Evolutionary conservation across 2,329 filamentous ascomycete genomes (phyloP).

Genomic region (Geosmithia morbida): DNA sequence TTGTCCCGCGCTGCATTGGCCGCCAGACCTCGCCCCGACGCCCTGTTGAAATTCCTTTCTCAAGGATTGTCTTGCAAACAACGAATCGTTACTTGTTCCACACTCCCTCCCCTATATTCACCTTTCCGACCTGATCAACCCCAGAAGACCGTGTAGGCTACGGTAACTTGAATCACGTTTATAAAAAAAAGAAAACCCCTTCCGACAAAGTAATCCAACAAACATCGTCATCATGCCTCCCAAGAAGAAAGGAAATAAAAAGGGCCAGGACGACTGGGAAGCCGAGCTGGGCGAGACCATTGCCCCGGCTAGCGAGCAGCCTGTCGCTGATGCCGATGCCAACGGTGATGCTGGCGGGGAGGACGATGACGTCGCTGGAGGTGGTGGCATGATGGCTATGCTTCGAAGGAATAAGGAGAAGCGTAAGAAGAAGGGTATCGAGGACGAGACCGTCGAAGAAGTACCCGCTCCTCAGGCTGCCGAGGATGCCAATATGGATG

Average conservation of each 20-base stretch:
- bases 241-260: slow-evolving; percentile 85
- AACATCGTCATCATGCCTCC: slow-evolving; percentile 56
- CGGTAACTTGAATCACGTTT: background rate
- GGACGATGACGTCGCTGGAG: slow-evolving; percentile 36
- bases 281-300: slow-evolving; percentile 72
- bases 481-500: slow-evolving; percentile 75
- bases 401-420: slow-evolving; percentile 73
- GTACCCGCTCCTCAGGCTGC: slow-evolving; percentile 24
- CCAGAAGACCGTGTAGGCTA: too few species aligned
- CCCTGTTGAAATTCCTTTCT: slow-evolving; percentile 4
- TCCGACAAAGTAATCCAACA: background rate
- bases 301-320: slow-evolving; percentile 30
- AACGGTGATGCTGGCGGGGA: slow-evolving; percentile 32
- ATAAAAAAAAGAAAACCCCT: background rate
- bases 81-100: background rate
- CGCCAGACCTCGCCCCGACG: slow-evolving; percentile 6
- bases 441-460: slow-evolving; percentile 57
- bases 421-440: slow-evolving; percentile 75
- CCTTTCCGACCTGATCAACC: background rate
- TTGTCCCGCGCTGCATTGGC: slow-evolving; percentile 9
- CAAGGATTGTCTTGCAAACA: background rate
- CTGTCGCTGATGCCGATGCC: slow-evolving; percentile 18
- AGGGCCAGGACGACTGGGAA: slow-evolving; percentile 84
- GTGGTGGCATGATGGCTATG: slow-evolving; percentile 62
- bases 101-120: background rate